Conservation (phyloP, 2,329 filamentous ascomycete genomes). For the Annulohypoxylon truncatum region DNA sequence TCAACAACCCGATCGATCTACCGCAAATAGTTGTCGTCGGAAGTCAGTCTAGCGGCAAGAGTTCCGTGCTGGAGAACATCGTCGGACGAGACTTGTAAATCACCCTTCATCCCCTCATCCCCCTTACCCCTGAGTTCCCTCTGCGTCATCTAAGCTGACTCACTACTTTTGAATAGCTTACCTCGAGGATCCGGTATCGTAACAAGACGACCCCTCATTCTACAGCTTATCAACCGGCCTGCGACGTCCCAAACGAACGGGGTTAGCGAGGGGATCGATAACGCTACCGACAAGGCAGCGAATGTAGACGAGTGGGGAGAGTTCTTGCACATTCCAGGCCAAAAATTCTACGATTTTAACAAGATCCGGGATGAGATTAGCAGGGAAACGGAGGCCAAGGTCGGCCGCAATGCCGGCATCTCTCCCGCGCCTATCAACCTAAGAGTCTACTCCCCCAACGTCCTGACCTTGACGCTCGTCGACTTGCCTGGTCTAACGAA, state of each 20-base stretch:
- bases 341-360: slow-evolving; percentile 98
- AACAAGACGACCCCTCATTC: slow-evolving; percentile 92
- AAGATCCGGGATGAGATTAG: slow-evolving; percentile 99
- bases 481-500: slow-evolving; percentile 97
- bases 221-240: slow-evolving; percentile 96
- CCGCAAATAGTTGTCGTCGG: slow-evolving; percentile 98
- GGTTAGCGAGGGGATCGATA: slow-evolving; percentile 71
- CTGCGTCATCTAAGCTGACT: slow-evolving; percentile 12
- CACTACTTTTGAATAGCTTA: slow-evolving; percentile 67
- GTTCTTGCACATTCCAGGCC: slow-evolving; percentile 95
- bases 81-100: slow-evolving; percentile 98
- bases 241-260: slow-evolving; percentile 76
- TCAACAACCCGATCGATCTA: slow-evolving; percentile 98
- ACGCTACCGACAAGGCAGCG: slow-evolving; percentile 82
- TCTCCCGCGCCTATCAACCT: slow-evolving; percentile 97
- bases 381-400: slow-evolving; percentile 95
- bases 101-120: slow-evolving; percentile 28
- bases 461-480: slow-evolving; percentile 94
- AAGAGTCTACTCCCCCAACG: slow-evolving; percentile 97
- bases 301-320: slow-evolving; percentile 98
- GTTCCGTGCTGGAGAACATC: slow-evolving; percentile 98
- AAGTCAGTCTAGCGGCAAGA: slow-evolving; percentile 99
- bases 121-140: slow-evolving; percentile 13
- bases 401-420: slow-evolving; percentile 95
- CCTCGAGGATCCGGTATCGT: slow-evolving; percentile 98